phyloP scores from a whole-genome alignment of 441 rosid genomes.

The Cnidoscolus chayamansa region DNA sequence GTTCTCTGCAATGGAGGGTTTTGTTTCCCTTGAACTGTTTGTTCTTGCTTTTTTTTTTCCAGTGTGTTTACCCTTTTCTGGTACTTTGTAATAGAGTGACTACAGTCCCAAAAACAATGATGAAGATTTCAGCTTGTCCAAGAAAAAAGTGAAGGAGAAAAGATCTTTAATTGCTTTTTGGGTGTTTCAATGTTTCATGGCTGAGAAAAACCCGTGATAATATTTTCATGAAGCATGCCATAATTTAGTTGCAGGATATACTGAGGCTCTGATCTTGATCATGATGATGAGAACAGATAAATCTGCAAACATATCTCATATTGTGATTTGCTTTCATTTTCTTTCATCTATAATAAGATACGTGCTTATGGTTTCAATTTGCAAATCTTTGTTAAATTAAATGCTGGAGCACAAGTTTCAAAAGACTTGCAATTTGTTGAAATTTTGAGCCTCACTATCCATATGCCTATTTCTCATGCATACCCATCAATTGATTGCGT shows the following conservation, averaged over 20 bases:
- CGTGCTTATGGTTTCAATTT: conserved; percentile 23
- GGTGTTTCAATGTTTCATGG: conserved; percentile 18
- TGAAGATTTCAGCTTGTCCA: conserved; percentile 25
- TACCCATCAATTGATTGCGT: conserved; percentile 26
- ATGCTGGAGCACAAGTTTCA: conserved; percentile 39
- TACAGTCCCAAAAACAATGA: conserved; percentile 35
- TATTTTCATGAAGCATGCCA: conserved; percentile 24
- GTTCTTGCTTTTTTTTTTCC: background rate
- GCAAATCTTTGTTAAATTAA: conserved; percentile 26
- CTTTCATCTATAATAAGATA: conserved; percentile 16
- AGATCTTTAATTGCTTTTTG: conserved; percentile 19
- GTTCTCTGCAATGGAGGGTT: background rate
- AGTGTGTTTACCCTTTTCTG: background rate
- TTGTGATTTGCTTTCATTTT: conserved; percentile 24
- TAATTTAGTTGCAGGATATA: conserved; percentile 34
- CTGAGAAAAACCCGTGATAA: conserved; percentile 30
- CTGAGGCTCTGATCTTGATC: conserved; percentile 40
- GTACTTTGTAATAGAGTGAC: conserved; percentile 27
- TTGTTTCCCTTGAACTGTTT: background rate
- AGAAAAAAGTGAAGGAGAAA: conserved; percentile 24
- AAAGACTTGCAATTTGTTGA: conserved; percentile 30
- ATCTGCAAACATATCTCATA: conserved; percentile 38
- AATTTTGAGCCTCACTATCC: conserved; percentile 23
- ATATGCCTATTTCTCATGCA: conserved; percentile 12
- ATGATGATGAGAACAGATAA: conserved; percentile 33